Conservation (phyloP, 257 asterid species). For the Solanum chiquidenum region DNA sequence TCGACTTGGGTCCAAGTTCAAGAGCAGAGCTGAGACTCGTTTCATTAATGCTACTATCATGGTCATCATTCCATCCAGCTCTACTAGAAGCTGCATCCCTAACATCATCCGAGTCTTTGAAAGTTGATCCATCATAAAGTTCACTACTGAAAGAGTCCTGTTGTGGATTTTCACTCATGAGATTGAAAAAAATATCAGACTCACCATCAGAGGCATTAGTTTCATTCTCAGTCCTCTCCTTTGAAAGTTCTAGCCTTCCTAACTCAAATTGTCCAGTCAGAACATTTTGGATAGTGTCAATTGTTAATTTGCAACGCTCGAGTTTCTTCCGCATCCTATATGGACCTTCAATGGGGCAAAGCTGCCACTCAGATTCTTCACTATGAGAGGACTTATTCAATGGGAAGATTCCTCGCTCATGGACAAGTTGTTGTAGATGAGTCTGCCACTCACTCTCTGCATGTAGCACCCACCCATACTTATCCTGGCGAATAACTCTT, state of each 20-base stretch:
- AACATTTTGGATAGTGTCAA: slow-evolving; percentile 68
- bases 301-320: slow-evolving; percentile 68
- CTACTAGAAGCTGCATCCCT: slow-evolving; percentile 64
- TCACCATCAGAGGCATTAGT: slow-evolving; percentile 39
- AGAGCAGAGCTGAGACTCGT: slow-evolving; percentile 88
- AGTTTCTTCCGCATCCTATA: slow-evolving; percentile 95
- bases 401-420: slow-evolving; percentile 92
- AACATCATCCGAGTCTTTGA: slow-evolving; percentile 64
- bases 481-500: slow-evolving; percentile 96
- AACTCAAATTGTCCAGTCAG: slow-evolving; percentile 50
- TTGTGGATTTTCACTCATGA: slow-evolving; percentile 45
- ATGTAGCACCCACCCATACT: slow-evolving; percentile 99
- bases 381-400: slow-evolving; percentile 37
- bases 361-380: slow-evolving; percentile 81
- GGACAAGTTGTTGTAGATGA: slow-evolving; percentile 92
- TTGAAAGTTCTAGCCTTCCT: slow-evolving; percentile 50
- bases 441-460: slow-evolving; percentile 99
- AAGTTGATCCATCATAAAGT: slow-evolving; percentile 54
- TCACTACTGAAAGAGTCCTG: slow-evolving; percentile 52
- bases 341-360: slow-evolving; percentile 99
- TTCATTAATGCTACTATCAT: slow-evolving; percentile 77
- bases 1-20: slow-evolving; percentile 74
- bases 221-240: slow-evolving; percentile 58
- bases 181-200: slow-evolving; percentile 52
- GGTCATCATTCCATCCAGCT: slow-evolving; percentile 86